Percentiles rank a stretch among this genome's conserved stretches.
Evolutionary conservation across 768 basidiomycete genomes (phyloP).

Genomic region (Calvatia gigantea): DNA sequence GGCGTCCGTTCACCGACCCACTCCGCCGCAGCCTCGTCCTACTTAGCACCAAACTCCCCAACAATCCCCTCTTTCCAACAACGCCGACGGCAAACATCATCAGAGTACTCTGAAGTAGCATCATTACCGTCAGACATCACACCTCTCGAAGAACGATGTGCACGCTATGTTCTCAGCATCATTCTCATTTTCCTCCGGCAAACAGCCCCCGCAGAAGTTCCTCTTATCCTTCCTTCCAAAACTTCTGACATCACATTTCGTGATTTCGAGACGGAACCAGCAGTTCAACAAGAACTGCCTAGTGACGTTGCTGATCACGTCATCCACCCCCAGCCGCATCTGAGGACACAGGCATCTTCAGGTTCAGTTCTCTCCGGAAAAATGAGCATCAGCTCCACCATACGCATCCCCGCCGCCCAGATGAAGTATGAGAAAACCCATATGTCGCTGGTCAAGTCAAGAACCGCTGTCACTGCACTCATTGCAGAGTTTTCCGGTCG

Average conservation of each 20-base stretch:
- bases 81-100: conserved; percentile 35
- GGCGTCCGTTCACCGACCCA: conserved; percentile 31
- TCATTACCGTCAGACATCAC: conserved; percentile 46
- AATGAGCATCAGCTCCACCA: conserved; percentile 35
- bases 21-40: conserved; percentile 20
- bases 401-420: conserved; percentile 35
- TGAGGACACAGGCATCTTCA: conserved; percentile 42
- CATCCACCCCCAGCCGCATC: conserved; percentile 14
- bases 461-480: conserved; percentile 52
- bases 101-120: conserved; percentile 29
- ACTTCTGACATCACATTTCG: conserved; percentile 64
- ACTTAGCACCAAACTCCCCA: conserved; percentile 32
- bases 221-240: conserved; percentile 51
- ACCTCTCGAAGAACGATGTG: conserved; percentile 78
- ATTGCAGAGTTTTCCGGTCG: conserved; percentile 73
- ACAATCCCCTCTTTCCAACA: conserved; percentile 26
- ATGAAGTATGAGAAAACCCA: conserved; percentile 60
- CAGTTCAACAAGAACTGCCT: conserved; percentile 33
- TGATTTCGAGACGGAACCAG: conserved; percentile 53
- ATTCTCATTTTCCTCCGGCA: conserved; percentile 82
- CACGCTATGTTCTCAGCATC: conserved; percentile 76
- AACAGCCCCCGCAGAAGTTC: conserved; percentile 53
- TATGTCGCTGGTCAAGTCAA: conserved; percentile 53
- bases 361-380: conserved; percentile 34
- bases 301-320: background rate